These are phyloP conservation scores for Plasmopara halstedii DNA, from an alignment of 352 stramenopile species.

Conservation along the genomic window DNA sequence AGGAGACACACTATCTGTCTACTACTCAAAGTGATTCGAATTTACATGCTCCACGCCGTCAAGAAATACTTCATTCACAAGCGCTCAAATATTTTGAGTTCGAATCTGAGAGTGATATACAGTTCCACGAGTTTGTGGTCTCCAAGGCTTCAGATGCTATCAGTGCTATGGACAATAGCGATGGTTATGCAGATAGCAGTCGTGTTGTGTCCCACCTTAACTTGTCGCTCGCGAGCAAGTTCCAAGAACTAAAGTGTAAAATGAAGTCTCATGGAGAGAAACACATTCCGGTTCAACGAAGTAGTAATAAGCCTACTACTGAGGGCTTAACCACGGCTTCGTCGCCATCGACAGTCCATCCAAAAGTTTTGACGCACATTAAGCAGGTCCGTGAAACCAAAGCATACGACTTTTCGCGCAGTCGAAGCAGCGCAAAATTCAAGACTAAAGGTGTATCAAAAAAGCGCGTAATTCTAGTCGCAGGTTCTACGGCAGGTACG, in stretches of 20 bases:
- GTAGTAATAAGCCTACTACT: not conserved
- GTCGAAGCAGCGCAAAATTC: conserved; percentile 1
- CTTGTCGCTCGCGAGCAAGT: conserved; percentile 48
- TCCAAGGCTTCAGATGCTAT: not conserved
- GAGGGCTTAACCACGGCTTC: not conserved
- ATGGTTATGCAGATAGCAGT: not conserved
- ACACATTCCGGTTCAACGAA: conserved; percentile 7
- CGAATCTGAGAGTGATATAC: too few relatives aligned
- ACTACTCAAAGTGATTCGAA: too few relatives aligned
- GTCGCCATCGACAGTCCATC: not conserved
- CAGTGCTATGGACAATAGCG: conserved; percentile 14
- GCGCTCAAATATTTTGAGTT: too few relatives aligned
- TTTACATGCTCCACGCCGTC: too few relatives aligned
- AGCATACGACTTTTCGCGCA: conserved; percentile 12
- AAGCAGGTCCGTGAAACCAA: not conserved
- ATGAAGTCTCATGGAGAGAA: conserved; percentile 45
- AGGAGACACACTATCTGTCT: too few relatives aligned
- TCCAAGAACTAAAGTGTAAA: conserved; percentile 51
- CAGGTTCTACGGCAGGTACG: not conserved
- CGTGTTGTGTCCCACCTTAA: conserved; percentile 19
- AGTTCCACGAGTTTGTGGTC: not conserved
- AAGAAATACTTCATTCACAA: too few relatives aligned
- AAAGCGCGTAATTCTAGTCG: conserved; percentile 2
- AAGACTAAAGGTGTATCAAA: not conserved
- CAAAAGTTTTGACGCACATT: conserved; percentile 2